phyloP scores from a whole-genome alignment of 805 yeast genomes.

The Starmerella vaccinii region DNA sequence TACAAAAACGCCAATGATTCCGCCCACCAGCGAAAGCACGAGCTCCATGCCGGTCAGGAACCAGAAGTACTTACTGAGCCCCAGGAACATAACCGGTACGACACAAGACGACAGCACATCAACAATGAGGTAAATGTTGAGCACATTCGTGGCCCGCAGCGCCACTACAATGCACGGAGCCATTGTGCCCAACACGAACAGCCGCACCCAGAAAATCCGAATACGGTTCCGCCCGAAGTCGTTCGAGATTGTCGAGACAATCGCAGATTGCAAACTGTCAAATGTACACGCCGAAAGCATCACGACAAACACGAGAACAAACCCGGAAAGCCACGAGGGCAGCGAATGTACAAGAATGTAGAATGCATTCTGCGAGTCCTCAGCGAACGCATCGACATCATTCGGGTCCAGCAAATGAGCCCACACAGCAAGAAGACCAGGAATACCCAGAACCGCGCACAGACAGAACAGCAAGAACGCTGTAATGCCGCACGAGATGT shows the following conservation, averaged over 20 bases:
- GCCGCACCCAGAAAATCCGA: conserved; percentile 54
- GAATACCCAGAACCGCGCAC: conserved; percentile 62
- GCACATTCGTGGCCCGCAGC: conserved; percentile 66
- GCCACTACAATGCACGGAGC: conserved; percentile 85
- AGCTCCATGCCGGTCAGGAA: conserved; percentile 71
- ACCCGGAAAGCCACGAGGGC: conserved; percentile 81
- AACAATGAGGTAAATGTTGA: conserved; percentile 81
- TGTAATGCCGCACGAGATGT: conserved; percentile 68
- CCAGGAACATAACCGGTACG: conserved; percentile 73
- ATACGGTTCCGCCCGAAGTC: conserved; percentile 79
- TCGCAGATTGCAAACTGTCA: conserved; percentile 80
- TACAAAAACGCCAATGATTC: conserved; percentile 65
- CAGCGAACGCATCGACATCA: conserved; percentile 34
- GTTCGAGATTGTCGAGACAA: conserved; percentile 80
- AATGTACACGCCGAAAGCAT: conserved; percentile 77
- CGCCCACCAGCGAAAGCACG: conserved; percentile 74
- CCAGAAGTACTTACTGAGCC: conserved; percentile 57
- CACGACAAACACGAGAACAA: conserved; percentile 64
- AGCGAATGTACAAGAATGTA: conserved; percentile 58
- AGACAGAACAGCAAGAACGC: conserved; percentile 53
- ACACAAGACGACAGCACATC: conserved; percentile 81
- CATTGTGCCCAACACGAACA: conserved; percentile 62
- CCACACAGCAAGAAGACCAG: conserved; percentile 90
- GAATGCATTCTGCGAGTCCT: conserved; percentile 55
- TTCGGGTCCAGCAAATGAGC: conserved; percentile 46